These are phyloP conservation scores for Globisporangium orthogonon DNA, from an alignment of 352 stramenopile species.

Conservation along the genomic window DNA sequence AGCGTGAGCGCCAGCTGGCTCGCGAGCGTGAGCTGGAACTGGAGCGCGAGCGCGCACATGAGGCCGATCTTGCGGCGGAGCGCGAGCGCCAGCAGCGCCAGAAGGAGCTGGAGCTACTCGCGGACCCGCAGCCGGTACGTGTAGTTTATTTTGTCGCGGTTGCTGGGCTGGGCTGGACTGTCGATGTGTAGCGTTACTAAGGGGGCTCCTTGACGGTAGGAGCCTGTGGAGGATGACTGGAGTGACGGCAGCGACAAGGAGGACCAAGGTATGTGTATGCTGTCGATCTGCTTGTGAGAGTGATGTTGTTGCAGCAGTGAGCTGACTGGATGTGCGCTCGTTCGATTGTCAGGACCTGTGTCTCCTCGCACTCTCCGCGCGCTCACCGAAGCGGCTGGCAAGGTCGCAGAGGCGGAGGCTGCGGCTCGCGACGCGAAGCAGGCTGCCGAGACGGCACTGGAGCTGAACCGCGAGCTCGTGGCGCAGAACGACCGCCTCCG, in stretches of 20 bases:
- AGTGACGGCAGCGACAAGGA: conserved; percentile 69
- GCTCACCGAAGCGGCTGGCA: conserved; percentile 62
- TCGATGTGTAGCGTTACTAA: conserved; percentile 23
- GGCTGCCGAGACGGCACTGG: conserved; percentile 45
- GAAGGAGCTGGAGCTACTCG: conserved; percentile 29
- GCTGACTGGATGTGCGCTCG: not conserved
- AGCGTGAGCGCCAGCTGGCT: conserved; percentile 33
- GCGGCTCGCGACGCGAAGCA: conserved; percentile 67
- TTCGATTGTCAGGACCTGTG: conserved; percentile 23
- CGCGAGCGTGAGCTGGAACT: conserved; percentile 27
- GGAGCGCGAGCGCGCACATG: conserved; percentile 13
- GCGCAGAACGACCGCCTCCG: conserved; percentile 59
- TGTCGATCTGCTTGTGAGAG: not conserved
- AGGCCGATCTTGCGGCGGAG: conserved; percentile 17
- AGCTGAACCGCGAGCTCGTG: conserved; percentile 57
- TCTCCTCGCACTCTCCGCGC: conserved; percentile 54
- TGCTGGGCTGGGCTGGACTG: not conserved
- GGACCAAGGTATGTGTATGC: conserved; percentile 17
- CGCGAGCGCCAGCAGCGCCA: conserved; percentile 22
- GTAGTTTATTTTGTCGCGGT: not conserved
- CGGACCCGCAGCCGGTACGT: conserved; percentile 56
- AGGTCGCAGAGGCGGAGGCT: conserved; percentile 68
- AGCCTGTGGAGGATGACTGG: conserved; percentile 81
- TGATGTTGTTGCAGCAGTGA: not conserved
- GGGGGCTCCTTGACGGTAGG: conserved; percentile 55